Evolutionary conservation across 1,139 yeast genomes (phyloP).

Genomic region (Scheffersomyces insectosa): DNA sequence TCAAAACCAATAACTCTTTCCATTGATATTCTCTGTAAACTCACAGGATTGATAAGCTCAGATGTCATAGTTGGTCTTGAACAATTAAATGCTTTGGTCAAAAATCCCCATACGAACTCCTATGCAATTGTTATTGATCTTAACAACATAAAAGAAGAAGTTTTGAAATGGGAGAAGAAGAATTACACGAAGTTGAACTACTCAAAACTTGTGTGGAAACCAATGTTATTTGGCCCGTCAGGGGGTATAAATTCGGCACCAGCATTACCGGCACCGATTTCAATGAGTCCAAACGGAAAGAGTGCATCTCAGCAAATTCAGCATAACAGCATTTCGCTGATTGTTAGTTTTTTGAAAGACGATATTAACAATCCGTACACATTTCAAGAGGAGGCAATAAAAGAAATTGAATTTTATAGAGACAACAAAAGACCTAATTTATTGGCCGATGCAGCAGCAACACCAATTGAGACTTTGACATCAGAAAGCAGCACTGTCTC

Average conservation of each 20-base stretch:
- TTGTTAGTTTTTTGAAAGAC: conserved; percentile 60
- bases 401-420: conserved; percentile 39
- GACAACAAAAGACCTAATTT: not conserved
- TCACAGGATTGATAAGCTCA: conserved; percentile 84
- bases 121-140: conserved; percentile 61
- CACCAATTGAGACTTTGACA: not conserved
- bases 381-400: conserved; percentile 52
- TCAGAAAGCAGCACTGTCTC: not conserved
- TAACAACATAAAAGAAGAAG: conserved; percentile 40
- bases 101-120: conserved; percentile 39
- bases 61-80: conserved; percentile 89
- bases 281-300: conserved; percentile 5
- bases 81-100: conserved; percentile 61
- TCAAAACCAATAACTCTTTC: conserved; percentile 33
- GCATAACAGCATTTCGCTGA: conserved; percentile 53
- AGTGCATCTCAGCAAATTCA: conserved; percentile 11
- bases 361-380: conserved; percentile 63
- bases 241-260: conserved; percentile 72
- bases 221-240: conserved; percentile 79
- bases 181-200: conserved; percentile 54
- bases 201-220: conserved; percentile 69
- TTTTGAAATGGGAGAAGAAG: conserved; percentile 58
- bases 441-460: conserved; percentile 9
- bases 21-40: conserved; percentile 58
- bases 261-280: conserved; percentile 29